Percentiles rank a stretch among this genome's conserved stretches.
phyloP scores from a whole-genome alignment of 352 stramenopile genomes.

The Phytophthora lateralis region DNA sequence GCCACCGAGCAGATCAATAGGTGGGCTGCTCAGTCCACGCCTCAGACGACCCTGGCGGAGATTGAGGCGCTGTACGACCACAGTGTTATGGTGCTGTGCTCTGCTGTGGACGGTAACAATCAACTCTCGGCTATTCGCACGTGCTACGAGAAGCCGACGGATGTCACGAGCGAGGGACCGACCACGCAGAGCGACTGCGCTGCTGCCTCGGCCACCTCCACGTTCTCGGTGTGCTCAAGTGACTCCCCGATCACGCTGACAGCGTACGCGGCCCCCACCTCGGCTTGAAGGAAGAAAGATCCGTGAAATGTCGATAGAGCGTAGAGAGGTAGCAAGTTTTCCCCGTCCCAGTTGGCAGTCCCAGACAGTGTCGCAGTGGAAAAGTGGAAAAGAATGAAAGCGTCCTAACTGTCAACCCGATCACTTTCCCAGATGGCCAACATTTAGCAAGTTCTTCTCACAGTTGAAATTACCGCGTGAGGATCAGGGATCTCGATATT shows the following conservation, averaged over 20 bases:
- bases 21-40: conserved; percentile 43
- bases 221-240: conserved; percentile 48
- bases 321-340: conserved; percentile 7
- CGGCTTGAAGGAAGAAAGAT: conserved; percentile 9
- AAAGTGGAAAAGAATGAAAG: conserved; percentile 2
- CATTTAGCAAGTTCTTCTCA: conserved; percentile 12
- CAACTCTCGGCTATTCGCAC: conserved; percentile 71
- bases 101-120: conserved; percentile 54
- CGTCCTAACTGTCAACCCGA: conserved; percentile 19
- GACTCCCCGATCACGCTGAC: conserved; percentile 51
- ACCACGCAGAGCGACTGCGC: conserved; percentile 61
- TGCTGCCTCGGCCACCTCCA: conserved; percentile 22
- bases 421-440: not conserved
- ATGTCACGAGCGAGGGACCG: conserved; percentile 44
- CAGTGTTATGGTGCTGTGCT: conserved; percentile 73
- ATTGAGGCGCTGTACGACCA: conserved; percentile 64
- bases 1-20: conserved; percentile 65
- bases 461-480: conserved; percentile 14
- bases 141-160: conserved; percentile 57
- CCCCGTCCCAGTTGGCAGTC: not conserved
- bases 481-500: not conserved
- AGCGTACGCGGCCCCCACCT: conserved; percentile 42
- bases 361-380: conserved; percentile 9
- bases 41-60: conserved; percentile 44
- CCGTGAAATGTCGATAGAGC: not conserved